Percentiles rank a stretch among this genome's conserved stretches.
phyloP scores from a whole-genome alignment of 768 basidiomycete genomes.

The Trametopsis cervina region DNA sequence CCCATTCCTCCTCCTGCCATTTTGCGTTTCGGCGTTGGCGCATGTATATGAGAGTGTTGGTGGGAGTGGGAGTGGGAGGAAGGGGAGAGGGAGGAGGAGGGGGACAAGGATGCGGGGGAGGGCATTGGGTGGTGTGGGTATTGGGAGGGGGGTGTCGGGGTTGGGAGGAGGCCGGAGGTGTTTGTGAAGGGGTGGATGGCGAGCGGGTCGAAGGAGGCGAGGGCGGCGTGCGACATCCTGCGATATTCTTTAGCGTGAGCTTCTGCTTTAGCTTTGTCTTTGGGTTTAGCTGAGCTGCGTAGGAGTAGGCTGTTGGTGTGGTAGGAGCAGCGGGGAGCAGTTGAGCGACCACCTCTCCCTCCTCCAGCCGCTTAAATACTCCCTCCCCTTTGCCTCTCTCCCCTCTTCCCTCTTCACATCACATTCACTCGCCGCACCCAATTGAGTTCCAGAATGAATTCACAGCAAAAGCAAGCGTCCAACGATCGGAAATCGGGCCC shows the following conservation, averaged over 20 bases:
- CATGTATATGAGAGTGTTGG: slow-evolving; percentile 1
- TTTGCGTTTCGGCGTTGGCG: slow-evolving; percentile 22
- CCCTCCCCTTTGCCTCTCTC: too few relatives aligned
- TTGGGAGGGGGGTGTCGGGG: slow-evolving; percentile 39
- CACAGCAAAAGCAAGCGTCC: too few relatives aligned
- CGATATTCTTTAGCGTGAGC: too few relatives aligned
- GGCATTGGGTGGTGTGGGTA: slow-evolving; percentile 32
- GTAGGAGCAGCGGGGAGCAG: not conserved
- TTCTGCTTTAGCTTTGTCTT: too few relatives aligned
- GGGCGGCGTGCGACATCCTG: slow-evolving; percentile 25
- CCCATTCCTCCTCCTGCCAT: slow-evolving; percentile 7
- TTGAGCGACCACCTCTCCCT: too few relatives aligned
- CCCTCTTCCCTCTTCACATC: too few relatives aligned
- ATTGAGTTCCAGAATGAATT: too few relatives aligned
- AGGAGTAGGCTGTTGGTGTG: slow-evolving; percentile 4
- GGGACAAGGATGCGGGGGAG: slow-evolving; percentile 13
- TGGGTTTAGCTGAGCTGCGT: not conserved
- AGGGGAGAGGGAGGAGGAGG: slow-evolving; percentile 38
- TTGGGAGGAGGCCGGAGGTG: slow-evolving; percentile 26
- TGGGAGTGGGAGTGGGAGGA: slow-evolving; percentile 32
- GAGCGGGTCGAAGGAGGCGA: slow-evolving; percentile 49
- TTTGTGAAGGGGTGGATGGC: slow-evolving; percentile 54
- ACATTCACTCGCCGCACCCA: too few relatives aligned
- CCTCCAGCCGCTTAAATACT: too few relatives aligned
- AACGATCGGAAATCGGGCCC: too few relatives aligned